Percentiles rank a stretch among this genome's conserved stretches.
Conservation (phyloP, 2,329 filamentous ascomycete genomes). For the Sodiomyces alkalinus region DNA sequence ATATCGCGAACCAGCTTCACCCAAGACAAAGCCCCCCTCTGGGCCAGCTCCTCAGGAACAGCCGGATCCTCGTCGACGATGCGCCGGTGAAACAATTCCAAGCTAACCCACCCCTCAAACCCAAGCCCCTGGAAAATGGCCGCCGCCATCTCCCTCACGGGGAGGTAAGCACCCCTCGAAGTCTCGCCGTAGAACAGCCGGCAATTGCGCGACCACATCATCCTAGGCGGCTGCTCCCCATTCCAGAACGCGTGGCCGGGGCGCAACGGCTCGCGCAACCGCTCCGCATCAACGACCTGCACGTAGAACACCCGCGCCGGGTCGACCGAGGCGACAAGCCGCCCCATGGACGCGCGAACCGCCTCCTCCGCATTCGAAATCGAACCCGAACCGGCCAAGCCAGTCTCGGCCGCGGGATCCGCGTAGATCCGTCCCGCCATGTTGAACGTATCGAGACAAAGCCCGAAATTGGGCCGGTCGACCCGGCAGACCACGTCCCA, state of each 20-base stretch:
- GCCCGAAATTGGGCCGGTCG: conserved; percentile 55
- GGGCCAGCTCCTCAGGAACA: conserved; percentile 46
- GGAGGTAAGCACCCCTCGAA: conserved; percentile 50
- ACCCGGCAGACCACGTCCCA: conserved; percentile 55
- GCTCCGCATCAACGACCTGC: conserved; percentile 62
- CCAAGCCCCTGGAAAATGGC: conserved; percentile 49
- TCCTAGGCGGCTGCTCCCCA: conserved; percentile 27
- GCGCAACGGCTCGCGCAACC: conserved; percentile 40
- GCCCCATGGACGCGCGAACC: conserved; percentile 36
- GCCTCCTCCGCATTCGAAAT: conserved; percentile 37
- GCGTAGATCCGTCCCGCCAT: conserved; percentile 57
- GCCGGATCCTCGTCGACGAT: conserved; percentile 33
- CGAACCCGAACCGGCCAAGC: conserved; percentile 26
- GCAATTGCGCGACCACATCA: conserved; percentile 70
- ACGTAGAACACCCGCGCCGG: conserved; percentile 56
- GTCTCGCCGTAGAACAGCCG: conserved; percentile 41
- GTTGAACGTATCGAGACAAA: conserved; percentile 69
- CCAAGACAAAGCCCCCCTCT: conserved; percentile 34
- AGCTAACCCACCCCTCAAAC: conserved; percentile 54
- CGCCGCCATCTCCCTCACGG: conserved; percentile 42
- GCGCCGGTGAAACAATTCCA: conserved; percentile 52
- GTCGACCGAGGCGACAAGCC: conserved; percentile 40
- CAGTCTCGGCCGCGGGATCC: conserved; percentile 38
- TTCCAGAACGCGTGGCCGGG: conserved; percentile 23
- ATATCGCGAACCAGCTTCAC: conserved; percentile 26